phyloP scores from a whole-genome alignment of 345 rosid genomes.

The Lenwebbia sp. region DNA sequence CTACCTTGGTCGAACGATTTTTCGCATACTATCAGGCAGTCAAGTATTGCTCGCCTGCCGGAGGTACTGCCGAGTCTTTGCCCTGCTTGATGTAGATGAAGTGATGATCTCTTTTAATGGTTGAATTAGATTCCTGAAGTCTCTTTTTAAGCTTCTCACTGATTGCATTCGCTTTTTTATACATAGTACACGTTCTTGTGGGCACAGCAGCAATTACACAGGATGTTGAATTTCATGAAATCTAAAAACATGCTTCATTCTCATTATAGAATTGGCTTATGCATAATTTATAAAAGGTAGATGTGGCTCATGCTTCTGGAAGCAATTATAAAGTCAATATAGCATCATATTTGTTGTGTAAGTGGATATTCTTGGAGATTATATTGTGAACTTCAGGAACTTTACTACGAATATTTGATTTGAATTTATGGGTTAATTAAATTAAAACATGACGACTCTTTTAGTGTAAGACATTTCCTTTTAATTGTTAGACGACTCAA shows the following conservation, averaged over 20 bases:
- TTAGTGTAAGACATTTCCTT: not conserved
- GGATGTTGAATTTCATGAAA: not conserved
- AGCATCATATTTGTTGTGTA: not conserved
- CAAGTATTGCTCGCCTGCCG: conserved; percentile 55
- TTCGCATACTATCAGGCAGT: conserved; percentile 44
- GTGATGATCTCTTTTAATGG: not conserved
- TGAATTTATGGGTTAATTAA: not conserved
- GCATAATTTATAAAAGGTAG: not conserved
- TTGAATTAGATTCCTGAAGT: not conserved
- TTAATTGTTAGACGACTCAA: not conserved
- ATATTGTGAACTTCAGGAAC: not conserved
- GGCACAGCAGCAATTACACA: not conserved
- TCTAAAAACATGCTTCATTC: not conserved
- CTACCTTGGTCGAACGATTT: conserved; percentile 72
- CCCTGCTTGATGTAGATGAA: not conserved
- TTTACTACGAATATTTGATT: not conserved
- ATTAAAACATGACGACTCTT: too few relatives aligned
- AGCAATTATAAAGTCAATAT: not conserved
- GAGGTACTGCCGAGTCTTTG: conserved; percentile 29
- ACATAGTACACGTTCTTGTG: not conserved
- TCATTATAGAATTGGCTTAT: not conserved
- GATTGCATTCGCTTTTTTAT: not conserved
- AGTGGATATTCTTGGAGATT: not conserved
- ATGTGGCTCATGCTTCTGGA: not conserved
- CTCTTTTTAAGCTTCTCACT: not conserved